Percentiles rank a stretch among this genome's conserved stretches.
Conservation (phyloP, 73 alveolate genomes). For the Paramecium sexaurelia region DNA sequence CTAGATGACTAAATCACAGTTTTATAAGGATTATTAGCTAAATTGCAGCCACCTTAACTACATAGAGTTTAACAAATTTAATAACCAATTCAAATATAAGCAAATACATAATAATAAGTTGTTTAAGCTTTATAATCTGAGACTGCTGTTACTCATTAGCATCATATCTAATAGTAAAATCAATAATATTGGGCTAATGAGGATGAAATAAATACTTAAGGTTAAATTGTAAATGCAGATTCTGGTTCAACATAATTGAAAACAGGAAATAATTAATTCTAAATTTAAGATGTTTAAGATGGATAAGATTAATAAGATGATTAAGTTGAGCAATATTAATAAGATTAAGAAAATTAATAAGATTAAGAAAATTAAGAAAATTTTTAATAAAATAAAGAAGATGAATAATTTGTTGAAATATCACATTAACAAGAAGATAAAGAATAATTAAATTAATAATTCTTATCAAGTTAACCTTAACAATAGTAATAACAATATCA, state of each 20-base stretch:
- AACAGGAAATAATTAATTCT: neutral
- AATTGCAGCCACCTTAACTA: conserved; percentile 36
- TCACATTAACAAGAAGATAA: neutral
- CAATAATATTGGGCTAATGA: conserved; percentile 48
- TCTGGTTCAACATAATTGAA: conserved; percentile 52
- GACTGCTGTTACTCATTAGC: neutral
- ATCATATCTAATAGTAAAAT: neutral
- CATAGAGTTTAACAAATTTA: neutral
- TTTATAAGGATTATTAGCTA: neutral
- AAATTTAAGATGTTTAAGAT: neutral
- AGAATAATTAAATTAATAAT: too few species aligned
- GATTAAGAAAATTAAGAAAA: too few species aligned
- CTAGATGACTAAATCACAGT: neutral
- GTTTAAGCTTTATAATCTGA: neutral
- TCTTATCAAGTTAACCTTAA: too few species aligned
- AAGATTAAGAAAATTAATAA: neutral
- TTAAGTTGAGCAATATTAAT: neutral
- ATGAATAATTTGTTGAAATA: neutral
- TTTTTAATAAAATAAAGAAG: too few species aligned
- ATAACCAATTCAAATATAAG: neutral
- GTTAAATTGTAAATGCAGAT: conserved; percentile 26
- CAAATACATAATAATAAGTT: neutral
- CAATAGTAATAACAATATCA: too few species aligned
- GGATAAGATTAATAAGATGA: neutral
- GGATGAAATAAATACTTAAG: neutral